These are phyloP conservation scores for Senna siamea DNA, from an alignment of 306 rosid genomes.

Conservation along the genomic window DNA sequence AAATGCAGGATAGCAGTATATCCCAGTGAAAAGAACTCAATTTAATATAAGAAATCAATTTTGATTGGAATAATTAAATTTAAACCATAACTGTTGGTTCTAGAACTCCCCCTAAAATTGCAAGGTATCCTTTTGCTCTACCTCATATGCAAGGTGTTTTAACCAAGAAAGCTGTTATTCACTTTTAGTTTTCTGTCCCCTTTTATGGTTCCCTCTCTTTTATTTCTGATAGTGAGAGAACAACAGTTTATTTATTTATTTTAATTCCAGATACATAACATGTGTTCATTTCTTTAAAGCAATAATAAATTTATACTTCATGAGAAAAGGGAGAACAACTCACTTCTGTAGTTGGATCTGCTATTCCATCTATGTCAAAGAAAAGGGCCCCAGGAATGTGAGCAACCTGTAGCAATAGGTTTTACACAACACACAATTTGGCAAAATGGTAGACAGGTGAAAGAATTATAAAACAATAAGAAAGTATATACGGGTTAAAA, in stretches of 20 bases:
- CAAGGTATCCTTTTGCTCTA: conserved; percentile 14
- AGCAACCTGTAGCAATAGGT: conserved; percentile 71
- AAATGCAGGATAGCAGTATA: neutral
- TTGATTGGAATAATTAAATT: neutral
- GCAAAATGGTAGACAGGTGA: neutral
- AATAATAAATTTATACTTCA: neutral
- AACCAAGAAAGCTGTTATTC: neutral
- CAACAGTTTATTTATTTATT: neutral
- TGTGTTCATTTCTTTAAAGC: neutral
- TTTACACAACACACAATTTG: conserved; percentile 13
- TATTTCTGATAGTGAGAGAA: neutral
- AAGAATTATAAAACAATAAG: neutral
- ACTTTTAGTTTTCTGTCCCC: neutral
- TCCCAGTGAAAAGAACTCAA: no score
- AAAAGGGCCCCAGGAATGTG: conserved; percentile 97
- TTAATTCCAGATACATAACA: neutral
- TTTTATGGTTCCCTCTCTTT: neutral
- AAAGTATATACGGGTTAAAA: conserved; percentile 16
- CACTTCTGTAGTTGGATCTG: conserved; percentile 77
- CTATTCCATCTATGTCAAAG: conserved; percentile 90
- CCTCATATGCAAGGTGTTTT: neutral
- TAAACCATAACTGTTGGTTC: neutral
- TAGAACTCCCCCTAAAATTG: conserved; percentile 14
- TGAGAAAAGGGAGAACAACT: conserved; percentile 43
- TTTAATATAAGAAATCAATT: neutral